These are phyloP conservation scores for Trichaptum fuscoviolaceum DNA, from an alignment of 768 basidiomycete genomes.

Conservation along the genomic window DNA sequence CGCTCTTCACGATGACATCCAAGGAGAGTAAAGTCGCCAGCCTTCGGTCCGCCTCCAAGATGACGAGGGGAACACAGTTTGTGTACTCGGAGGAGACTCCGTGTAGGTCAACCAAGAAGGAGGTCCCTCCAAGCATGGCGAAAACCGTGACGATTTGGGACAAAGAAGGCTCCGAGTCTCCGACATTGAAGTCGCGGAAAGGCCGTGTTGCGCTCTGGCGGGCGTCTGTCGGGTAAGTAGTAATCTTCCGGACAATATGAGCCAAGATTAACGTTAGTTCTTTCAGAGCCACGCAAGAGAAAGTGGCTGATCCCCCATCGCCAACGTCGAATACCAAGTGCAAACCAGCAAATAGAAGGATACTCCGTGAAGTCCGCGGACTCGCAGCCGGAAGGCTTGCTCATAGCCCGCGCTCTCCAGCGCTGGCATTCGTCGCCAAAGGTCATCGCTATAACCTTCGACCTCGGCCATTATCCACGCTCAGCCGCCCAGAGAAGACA, in stretches of 20 bases:
- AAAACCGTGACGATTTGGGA: background rate
- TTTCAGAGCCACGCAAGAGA: background rate
- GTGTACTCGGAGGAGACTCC: background rate
- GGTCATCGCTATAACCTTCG: background rate
- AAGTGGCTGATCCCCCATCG: background rate
- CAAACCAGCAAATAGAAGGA: background rate
- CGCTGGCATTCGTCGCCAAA: background rate
- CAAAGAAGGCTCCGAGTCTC: background rate
- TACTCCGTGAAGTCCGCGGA: background rate
- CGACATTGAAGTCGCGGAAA: background rate
- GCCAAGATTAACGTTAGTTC: background rate
- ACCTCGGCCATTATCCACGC: background rate
- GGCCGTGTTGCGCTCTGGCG: background rate
- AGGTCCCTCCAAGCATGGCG: background rate
- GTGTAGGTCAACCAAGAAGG: background rate
- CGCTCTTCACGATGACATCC: background rate
- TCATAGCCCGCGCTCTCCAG: background rate
- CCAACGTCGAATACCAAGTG: background rate
- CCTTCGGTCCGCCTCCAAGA: background rate
- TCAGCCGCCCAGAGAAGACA: background rate
- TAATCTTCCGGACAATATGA: background rate
- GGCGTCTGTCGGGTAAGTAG: background rate
- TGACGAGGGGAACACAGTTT: background rate
- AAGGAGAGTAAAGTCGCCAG: background rate
- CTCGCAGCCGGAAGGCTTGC: background rate